Evolutionary conservation across 192 early-diverging fungal species (phyloP).

Genomic region (Coemansia sp.): DNA sequence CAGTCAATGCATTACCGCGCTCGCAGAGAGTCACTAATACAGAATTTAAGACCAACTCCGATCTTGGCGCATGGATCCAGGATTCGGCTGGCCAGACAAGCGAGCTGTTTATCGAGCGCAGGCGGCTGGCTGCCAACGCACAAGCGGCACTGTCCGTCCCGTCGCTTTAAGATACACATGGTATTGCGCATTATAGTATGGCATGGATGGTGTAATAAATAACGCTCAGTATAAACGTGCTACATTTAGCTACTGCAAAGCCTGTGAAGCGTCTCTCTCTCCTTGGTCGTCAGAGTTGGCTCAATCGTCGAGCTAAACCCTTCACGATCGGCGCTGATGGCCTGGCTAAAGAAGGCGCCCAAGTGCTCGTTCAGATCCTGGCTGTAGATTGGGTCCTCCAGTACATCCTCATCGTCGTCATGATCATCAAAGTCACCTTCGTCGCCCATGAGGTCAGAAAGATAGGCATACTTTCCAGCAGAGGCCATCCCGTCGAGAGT

Average conservation of each 20-base stretch:
- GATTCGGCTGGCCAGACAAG: conserved; percentile 33
- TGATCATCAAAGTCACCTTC: conserved; percentile 33
- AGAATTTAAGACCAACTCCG: background rate
- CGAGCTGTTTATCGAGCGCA: conserved; percentile 44
- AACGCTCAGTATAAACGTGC: background rate
- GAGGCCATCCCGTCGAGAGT: conserved; percentile 6
- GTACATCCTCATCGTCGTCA: conserved; percentile 41
- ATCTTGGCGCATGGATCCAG: conserved; percentile 37
- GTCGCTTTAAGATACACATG: background rate
- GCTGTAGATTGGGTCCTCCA: conserved; percentile 51
- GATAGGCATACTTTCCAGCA: conserved; percentile 30
- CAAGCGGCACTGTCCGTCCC: conserved; percentile 50
- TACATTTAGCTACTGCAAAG: background rate
- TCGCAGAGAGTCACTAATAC: conserved; percentile 3
- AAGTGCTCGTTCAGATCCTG: conserved; percentile 50
- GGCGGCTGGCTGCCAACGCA: conserved; percentile 43
- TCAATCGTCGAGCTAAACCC: conserved; percentile 27
- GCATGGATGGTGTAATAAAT: background rate
- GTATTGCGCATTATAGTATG: too few relatives aligned
- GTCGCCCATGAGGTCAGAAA: conserved; percentile 27
- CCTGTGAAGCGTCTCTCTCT: conserved; percentile 24
- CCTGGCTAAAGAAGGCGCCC: conserved; percentile 32
- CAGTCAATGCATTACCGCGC: conserved; percentile 18
- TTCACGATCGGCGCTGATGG: conserved; percentile 18
- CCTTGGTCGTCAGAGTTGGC: conserved; percentile 34